Conservation (phyloP, 805 yeast species). For the Jamesozyma spencerorum region DNA sequence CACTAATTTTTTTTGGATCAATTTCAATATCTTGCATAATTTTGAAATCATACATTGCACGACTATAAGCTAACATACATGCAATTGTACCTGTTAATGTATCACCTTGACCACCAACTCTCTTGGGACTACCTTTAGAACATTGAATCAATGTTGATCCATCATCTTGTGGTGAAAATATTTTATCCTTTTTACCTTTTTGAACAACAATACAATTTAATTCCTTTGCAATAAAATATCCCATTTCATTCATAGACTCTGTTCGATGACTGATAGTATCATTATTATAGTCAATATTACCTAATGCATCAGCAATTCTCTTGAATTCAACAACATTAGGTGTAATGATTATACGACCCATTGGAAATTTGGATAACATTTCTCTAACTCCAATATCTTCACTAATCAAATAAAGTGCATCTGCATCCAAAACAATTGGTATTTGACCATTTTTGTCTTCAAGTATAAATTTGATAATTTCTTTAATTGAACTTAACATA, state of each 20-base stretch:
- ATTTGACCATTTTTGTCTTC: conserved; percentile 46
- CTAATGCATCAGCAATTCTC: conserved; percentile 47
- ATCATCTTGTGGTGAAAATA: conserved; percentile 38
- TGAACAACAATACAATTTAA: conserved; percentile 36
- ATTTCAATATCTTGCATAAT: conserved; percentile 28
- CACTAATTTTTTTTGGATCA: background rate
- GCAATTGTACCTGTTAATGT: conserved; percentile 81
- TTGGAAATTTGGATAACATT: conserved; percentile 41
- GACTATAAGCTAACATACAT: conserved; percentile 72
- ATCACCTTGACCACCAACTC: conserved; percentile 98
- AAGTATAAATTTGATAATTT: conserved; percentile 37
- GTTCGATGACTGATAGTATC: conserved; percentile 13
- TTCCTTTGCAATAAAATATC: conserved; percentile 15
- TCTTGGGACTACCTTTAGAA: conserved; percentile 55
- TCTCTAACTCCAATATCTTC: conserved; percentile 16
- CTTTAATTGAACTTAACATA: conserved; percentile 53
- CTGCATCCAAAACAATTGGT: conserved; percentile 86
- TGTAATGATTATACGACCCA: conserved; percentile 59
- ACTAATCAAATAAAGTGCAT: conserved; percentile 64
- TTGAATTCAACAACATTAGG: conserved; percentile 85
- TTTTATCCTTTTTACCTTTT: conserved; percentile 63
- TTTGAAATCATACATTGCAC: conserved; percentile 46
- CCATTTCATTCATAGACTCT: conserved; percentile 18
- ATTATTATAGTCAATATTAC: conserved; percentile 28
- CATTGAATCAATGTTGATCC: conserved; percentile 33